Evolutionary conservation across 768 basidiomycete genomes (phyloP).

Genomic region (Dendrothele bispora): DNA sequence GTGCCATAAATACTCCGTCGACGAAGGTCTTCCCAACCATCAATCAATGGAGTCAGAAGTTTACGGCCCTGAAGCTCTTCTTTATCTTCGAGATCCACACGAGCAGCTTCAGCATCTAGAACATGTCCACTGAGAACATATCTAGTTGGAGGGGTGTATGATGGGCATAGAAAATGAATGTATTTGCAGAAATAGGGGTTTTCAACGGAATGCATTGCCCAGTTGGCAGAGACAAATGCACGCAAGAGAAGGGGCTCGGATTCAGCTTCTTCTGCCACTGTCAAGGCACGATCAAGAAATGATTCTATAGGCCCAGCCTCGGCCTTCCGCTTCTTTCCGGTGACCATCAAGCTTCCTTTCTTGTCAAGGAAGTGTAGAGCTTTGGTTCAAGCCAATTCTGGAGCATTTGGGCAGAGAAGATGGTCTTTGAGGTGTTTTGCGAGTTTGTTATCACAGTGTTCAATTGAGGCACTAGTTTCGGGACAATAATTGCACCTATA

Average conservation of each 20-base stretch:
- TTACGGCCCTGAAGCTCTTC: constrained; percentile 12
- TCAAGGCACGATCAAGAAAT: not conserved
- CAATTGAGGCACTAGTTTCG: no score
- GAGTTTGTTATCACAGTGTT: constrained; percentile 15
- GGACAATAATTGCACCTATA: no score
- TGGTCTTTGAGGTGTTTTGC: constrained; percentile 8
- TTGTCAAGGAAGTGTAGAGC: not conserved
- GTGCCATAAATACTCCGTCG: constrained; percentile 24
- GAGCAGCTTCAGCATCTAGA: constrained; percentile 19
- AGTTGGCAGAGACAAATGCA: not conserved
- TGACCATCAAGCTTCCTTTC: not conserved
- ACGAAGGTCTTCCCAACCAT: constrained; percentile 30
- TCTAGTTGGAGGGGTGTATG: constrained; percentile 19
- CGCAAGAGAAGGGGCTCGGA: not conserved
- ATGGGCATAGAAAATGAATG: constrained; percentile 20
- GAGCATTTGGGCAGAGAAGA: not conserved
- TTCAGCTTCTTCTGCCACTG: not conserved
- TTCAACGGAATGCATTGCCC: constrained; percentile 17
- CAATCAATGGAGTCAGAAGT: constrained; percentile 23
- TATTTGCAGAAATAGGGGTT: constrained; percentile 22
- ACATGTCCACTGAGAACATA: constrained; percentile 24
- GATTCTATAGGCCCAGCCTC: not conserved
- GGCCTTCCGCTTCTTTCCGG: not conserved
- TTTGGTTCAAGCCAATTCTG: not conserved
- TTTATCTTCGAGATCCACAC: constrained; percentile 19